Evolutionary conservation across 352 stramenopile genomes (phyloP), one percentile per base, ranked within the genome.

Genomic region (Pythium pyrilobum): DNA sequence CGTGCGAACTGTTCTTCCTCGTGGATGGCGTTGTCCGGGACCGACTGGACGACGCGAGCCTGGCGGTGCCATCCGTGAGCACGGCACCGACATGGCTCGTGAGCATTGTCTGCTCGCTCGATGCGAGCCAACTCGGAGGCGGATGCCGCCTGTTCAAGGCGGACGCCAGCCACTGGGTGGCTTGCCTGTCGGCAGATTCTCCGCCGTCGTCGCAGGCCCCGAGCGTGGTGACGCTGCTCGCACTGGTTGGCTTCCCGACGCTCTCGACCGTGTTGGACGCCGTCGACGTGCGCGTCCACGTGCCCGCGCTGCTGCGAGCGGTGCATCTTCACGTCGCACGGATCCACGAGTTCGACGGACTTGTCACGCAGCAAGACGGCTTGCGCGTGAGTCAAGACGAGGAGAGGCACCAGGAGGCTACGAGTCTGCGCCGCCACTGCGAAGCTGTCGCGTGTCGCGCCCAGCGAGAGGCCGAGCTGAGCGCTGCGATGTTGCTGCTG

Each of bases 1-100:
- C 21, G 10, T 52, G 32, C 28, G 58, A 60, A 15, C 38, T 60
- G 0, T 56, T 49, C 24, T 54, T 61, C 16, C 3, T 40, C 8
- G 24, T 49, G 5, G 33, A 53, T 5, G 27, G 39, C 9, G 32
- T 15, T 2, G 20, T 57, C 0, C 20, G 37, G 11, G 45, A 61
- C 21, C 18, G 29, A 10, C 44, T 56, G 2, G 24, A 45, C 18
- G 15, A 12, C 12, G 15, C 8, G n/a, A 33, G 11, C 4, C 32
- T 9, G 18, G 5, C 24, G 31, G 16, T 25, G 16, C 24, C 13
- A n/a, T n/a, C 45, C 8, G 12, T 31, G 6, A 23, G 9, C 7
- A 39, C 20, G 13, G 42, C 42, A 13, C 54, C 56, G 33, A 7
- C 13, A 6, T 63, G 56, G 56, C 21, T 57, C 8, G 9, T 24